phyloP scores from a whole-genome alignment of 176 grass and related monocot species.

The Musa itinerans region DNA sequence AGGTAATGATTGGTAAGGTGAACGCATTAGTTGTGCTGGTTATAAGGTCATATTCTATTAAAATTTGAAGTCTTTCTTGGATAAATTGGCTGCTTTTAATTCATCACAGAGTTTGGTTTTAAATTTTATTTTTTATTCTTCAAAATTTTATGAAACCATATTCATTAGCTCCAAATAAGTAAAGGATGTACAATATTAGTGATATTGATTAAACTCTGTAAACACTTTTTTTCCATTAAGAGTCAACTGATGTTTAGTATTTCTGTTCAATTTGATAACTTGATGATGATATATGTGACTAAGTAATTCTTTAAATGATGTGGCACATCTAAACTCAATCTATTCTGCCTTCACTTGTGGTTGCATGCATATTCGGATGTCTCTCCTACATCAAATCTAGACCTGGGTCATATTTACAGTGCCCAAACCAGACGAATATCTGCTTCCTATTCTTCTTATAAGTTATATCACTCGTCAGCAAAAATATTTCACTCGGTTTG shows the following conservation, averaged over 20 bases:
- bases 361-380: not conserved
- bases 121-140: not conserved
- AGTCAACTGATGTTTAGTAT: not conserved
- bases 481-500: constrained; percentile 21
- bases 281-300: not conserved
- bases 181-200: not conserved
- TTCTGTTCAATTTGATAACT: not conserved
- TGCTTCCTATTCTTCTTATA: not conserved
- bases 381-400: too few species aligned
- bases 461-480: constrained; percentile 12
- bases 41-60: not conserved
- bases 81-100: not conserved
- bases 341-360: not conserved
- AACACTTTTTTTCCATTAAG: not conserved
- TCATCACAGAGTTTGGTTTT: not conserved
- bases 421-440: not conserved
- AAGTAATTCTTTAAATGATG: not conserved
- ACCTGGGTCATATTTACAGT: not conserved
- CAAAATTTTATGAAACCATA: not conserved
- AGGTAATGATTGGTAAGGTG: too few species aligned
- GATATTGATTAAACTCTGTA: not conserved
- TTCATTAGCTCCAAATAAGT: not conserved
- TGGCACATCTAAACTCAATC: not conserved
- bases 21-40: too few species aligned
- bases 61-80: not conserved